Evolutionary conservation across 192 early-diverging fungal species (phyloP).

Genomic region (Coemansia sp.): DNA sequence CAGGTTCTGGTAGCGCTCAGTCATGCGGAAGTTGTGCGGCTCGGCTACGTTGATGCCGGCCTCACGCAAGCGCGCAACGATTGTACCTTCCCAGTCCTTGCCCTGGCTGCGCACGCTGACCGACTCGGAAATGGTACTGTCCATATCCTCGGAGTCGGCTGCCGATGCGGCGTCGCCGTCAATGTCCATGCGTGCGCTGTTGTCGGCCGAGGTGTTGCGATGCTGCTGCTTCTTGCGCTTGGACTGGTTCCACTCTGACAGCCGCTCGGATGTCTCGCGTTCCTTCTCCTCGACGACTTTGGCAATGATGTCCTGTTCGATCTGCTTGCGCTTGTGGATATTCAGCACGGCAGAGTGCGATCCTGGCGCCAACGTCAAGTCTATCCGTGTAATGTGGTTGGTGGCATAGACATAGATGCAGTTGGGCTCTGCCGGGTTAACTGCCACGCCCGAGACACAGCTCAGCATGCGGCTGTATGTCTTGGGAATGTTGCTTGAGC

Average conservation of each 20-base stretch:
- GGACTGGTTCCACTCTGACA: constrained; percentile 38
- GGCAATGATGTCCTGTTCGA: constrained; percentile 45
- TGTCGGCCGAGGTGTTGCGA: constrained; percentile 19
- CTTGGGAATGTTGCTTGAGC: constrained; percentile 60
- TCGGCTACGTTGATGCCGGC: constrained; percentile 52
- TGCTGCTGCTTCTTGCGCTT: constrained; percentile 53
- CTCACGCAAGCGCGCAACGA: constrained; percentile 42
- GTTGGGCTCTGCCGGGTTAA: constrained; percentile 61
- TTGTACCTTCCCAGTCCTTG: constrained; percentile 46
- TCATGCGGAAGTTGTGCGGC: constrained; percentile 64
- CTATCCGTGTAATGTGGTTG: constrained; percentile 70
- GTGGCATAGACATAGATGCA: constrained; percentile 69
- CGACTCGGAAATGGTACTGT: constrained; percentile 11
- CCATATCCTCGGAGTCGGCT: constrained; percentile 12
- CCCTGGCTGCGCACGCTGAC: constrained; percentile 16
- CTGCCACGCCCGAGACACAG: constrained; percentile 70
- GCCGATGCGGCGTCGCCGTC: constrained; percentile 20
- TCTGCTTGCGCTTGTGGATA: constrained; percentile 60
- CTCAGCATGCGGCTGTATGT: constrained; percentile 64
- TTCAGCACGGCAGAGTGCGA: constrained; percentile 56
- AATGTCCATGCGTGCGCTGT: constrained; percentile 35
- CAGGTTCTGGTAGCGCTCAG: constrained; percentile 79
- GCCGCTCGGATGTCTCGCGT: constrained; percentile 24
- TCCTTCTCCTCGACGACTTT: constrained; percentile 44
- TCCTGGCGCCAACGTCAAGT: constrained; percentile 63